Conservation (phyloP, 116 monocot genomes). For the Posidonia oceanica region DNA sequence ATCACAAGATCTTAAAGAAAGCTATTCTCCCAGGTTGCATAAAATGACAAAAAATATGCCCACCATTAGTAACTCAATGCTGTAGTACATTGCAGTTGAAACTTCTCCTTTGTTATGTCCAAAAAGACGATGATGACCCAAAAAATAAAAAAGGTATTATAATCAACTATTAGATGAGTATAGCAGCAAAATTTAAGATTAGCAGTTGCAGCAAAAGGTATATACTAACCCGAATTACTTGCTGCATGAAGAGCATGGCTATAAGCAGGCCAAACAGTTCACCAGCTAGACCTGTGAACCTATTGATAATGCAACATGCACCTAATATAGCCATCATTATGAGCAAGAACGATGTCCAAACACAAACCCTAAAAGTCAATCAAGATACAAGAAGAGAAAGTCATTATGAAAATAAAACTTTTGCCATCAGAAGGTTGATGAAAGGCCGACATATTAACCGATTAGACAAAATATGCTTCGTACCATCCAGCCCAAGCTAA, state of each 20-base stretch:
- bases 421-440: background rate
- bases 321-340: slow-evolving; percentile 56
- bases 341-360: slow-evolving; percentile 68
- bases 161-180: no score
- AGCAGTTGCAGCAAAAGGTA: background rate
- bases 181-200: background rate
- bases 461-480: background rate
- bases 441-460: background rate
- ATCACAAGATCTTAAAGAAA: no score
- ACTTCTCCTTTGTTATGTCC: no score
- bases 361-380: slow-evolving; percentile 52
- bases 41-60: no score
- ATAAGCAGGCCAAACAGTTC: slow-evolving; percentile 75
- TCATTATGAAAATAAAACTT: background rate
- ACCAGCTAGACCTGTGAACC: slow-evolving; percentile 67
- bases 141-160: no score
- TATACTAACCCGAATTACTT: slow-evolving; percentile 48
- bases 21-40: no score
- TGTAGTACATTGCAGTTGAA: no score
- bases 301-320: slow-evolving; percentile 71
- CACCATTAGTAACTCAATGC: no score
- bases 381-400: background rate
- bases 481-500: slow-evolving; percentile 78
- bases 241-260: slow-evolving; percentile 86
- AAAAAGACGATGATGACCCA: no score